These are phyloP conservation scores for Penicillium paxilli DNA, from an alignment of 495 filamentous ascomycete genomes.

Conservation along the genomic window DNA sequence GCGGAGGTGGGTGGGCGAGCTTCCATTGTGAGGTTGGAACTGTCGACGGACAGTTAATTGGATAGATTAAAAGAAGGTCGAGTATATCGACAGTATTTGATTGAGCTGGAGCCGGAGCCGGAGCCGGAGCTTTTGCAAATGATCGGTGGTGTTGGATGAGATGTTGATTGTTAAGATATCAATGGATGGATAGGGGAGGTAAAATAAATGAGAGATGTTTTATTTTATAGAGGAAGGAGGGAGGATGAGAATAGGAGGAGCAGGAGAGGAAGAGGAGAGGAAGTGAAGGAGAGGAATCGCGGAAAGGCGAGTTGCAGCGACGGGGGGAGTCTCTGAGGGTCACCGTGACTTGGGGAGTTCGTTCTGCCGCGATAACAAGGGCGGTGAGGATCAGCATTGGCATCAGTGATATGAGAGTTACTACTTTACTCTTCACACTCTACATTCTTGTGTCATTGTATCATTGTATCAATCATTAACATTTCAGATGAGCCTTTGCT, in stretches of 20 bases:
- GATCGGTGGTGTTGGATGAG: background rate
- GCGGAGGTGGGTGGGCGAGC: constrained; percentile 21
- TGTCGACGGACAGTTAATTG: background rate
- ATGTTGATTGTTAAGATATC: background rate
- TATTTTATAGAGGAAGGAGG: too few species aligned
- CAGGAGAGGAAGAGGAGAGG: too few species aligned
- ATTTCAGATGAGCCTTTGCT: background rate
- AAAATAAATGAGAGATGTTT: too few species aligned
- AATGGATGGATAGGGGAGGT: too few species aligned
- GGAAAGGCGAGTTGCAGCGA: background rate
- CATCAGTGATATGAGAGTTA: too few species aligned
- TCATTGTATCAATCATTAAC: background rate
- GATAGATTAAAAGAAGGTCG: background rate
- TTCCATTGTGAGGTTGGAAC: constrained; percentile 35
- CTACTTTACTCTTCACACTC: background rate
- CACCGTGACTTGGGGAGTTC: too few species aligned
- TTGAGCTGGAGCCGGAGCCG: too few species aligned
- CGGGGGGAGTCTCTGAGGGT: constrained; percentile 6
- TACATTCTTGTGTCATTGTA: background rate
- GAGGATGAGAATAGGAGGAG: too few species aligned
- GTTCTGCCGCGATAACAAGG: constrained; percentile 31
- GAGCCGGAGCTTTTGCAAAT: too few species aligned
- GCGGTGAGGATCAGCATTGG: constrained; percentile 19
- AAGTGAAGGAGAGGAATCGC: background rate
- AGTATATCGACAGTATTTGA: too few species aligned